These are phyloP conservation scores for Leccinum insigne DNA, from an alignment of 1,284 basidiomycete genomes.

Conservation along the genomic window DNA sequence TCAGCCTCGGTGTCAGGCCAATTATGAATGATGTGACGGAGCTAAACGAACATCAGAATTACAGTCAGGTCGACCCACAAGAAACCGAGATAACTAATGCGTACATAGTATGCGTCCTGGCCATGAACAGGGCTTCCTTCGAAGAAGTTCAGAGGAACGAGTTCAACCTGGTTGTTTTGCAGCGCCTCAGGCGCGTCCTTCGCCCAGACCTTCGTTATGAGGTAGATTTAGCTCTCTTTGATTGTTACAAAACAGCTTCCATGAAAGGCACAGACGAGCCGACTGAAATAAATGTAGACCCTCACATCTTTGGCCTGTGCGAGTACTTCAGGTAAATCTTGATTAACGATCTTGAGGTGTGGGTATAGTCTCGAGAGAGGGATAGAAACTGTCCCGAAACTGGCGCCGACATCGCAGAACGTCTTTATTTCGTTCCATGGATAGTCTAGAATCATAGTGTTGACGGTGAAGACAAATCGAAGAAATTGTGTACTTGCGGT, in stretches of 20 bases:
- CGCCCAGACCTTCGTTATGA: not conserved
- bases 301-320: conserved; percentile 33
- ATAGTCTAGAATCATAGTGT: conserved; percentile 28
- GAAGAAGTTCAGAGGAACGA: not conserved
- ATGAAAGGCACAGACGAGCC: not conserved
- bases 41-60: conserved; percentile 2
- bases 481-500: conserved; percentile 17
- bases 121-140: conserved; percentile 37
- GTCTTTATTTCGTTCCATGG: conserved; percentile 45
- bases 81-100: conserved; percentile 14
- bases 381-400: conserved; percentile 44
- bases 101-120: conserved; percentile 43
- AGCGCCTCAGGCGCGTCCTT: not conserved
- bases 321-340: conserved; percentile 44
- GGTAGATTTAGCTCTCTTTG: not conserved
- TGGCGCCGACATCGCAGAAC: conserved; percentile 51
- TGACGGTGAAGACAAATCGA: not conserved
- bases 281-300: not conserved
- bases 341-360: conserved; percentile 14
- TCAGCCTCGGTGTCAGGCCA: conserved; percentile 24
- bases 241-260: conserved; percentile 8
- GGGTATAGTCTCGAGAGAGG: not conserved
- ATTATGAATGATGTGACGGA: conserved; percentile 15
- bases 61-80: not conserved
- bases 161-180: not conserved